Conservation (phyloP, 208 protist genomes). For the Crithidia mellificae region DNA sequence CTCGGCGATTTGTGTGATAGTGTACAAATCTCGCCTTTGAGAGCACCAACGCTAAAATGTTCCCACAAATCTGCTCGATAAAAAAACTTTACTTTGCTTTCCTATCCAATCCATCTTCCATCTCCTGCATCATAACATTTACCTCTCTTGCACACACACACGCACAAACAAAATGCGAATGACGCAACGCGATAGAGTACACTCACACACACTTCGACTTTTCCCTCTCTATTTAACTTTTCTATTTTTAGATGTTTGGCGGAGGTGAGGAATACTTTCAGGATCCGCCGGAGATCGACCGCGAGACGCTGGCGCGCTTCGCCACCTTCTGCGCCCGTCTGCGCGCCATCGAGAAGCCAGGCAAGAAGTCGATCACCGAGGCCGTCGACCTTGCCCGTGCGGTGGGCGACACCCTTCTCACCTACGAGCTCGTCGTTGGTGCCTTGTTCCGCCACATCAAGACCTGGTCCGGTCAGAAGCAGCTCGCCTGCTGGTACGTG, state of each 20-base stretch:
- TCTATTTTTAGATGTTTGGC: constrained; percentile 69
- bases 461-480: constrained; percentile 78
- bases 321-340: constrained; percentile 78
- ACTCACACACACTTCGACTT: background rate
- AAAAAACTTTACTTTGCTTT: no score
- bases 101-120: no score
- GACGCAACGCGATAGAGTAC: background rate
- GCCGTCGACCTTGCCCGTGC: constrained; percentile 56
- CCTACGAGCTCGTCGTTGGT: constrained; percentile 87
- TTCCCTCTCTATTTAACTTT: background rate
- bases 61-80: no score
- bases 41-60: no score
- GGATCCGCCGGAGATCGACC: constrained; percentile 75
- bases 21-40: no score
- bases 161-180: no score
- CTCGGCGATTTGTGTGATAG: no score
- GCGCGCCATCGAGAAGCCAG: constrained; percentile 70
- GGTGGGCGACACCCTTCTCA: constrained; percentile 67
- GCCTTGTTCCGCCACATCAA: constrained; percentile 90
- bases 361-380: constrained; percentile 72
- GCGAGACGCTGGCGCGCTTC: constrained; percentile 77
- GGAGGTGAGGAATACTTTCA: constrained; percentile 92
- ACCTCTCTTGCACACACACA: no score
- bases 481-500: constrained; percentile 90
- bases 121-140: no score